phyloP scores from a whole-genome alignment of 2,329 filamentous ascomycete species.

The Calonectria fujianensis region DNA sequence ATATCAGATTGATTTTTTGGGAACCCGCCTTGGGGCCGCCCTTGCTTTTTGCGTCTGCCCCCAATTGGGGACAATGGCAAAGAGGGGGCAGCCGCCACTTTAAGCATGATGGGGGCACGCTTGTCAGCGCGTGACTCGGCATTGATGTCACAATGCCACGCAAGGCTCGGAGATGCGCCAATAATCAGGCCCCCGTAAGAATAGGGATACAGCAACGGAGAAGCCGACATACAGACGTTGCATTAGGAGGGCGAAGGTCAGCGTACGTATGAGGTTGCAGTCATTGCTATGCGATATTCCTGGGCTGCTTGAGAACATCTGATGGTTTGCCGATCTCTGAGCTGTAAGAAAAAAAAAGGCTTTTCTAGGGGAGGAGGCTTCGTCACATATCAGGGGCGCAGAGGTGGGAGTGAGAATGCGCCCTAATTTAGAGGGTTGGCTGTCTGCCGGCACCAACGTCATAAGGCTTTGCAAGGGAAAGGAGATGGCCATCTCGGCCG shows the following conservation, averaged over 20 bases:
- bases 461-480: conserved; percentile 20
- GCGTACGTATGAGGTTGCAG: conserved; percentile 2
- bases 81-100: conserved; percentile 50
- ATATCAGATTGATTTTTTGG: conserved; percentile 61
- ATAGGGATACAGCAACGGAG: conserved; percentile 24
- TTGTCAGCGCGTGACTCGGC: conserved; percentile 52
- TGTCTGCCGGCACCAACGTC: conserved; percentile 28
- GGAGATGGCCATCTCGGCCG: conserved; percentile 24
- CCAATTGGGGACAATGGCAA: conserved; percentile 26
- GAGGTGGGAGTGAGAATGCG: conserved; percentile 23
- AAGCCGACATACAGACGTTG: conserved; percentile 20
- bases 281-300: neutral
- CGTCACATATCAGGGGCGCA: conserved; percentile 7
- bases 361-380: neutral
- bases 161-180: conserved; percentile 44
- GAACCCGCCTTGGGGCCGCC: conserved; percentile 45
- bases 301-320: neutral
- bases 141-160: conserved; percentile 51
- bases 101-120: conserved; percentile 42
- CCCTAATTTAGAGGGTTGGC: conserved; percentile 16
- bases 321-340: conserved; percentile 13
- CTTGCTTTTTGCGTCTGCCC: conserved; percentile 35
- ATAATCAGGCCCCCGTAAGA: conserved; percentile 46
- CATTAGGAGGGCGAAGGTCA: conserved; percentile 1
- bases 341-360: neutral